These are phyloP conservation scores for Populus davidiana DNA, from an alignment of 345 rosid species.

Conservation along the genomic window DNA sequence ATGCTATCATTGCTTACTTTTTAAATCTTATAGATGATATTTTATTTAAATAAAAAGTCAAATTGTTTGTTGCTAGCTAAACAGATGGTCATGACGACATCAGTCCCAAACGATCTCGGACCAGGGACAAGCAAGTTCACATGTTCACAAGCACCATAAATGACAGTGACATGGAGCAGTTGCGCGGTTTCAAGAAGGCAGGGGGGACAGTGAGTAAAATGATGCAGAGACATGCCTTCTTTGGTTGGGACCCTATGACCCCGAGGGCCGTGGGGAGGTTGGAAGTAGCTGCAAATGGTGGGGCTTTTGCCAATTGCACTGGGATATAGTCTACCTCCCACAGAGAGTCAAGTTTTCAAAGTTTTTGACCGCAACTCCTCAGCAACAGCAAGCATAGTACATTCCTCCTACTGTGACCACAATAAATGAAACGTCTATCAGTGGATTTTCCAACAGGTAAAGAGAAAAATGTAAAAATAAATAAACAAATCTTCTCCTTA, in stretches of 20 bases:
- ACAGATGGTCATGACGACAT: slow-evolving; percentile 19
- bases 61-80: neutral
- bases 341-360: slow-evolving; percentile 21
- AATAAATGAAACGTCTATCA: slow-evolving; percentile 35
- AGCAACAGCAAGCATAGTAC: slow-evolving; percentile 24
- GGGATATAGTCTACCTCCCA: slow-evolving; percentile 15
- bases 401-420: slow-evolving; percentile 27
- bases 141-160: slow-evolving; percentile 14
- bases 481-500: neutral
- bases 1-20: too few species aligned
- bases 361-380: slow-evolving; percentile 28
- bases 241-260: slow-evolving; percentile 17
- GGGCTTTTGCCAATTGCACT: neutral
- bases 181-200: neutral
- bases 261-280: neutral
- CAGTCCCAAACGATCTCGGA: slow-evolving; percentile 1
- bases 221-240: slow-evolving; percentile 21
- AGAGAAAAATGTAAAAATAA: neutral
- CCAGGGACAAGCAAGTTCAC: slow-evolving; percentile 21
- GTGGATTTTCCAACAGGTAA: slow-evolving; percentile 19
- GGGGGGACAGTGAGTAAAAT: neutral
- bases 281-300: slow-evolving; percentile 21
- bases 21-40: too few species aligned
- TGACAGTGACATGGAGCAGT: neutral
- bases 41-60: too few species aligned